phyloP scores from a whole-genome alignment of 768 basidiomycete genomes.

The Trametes cubensis region DNA sequence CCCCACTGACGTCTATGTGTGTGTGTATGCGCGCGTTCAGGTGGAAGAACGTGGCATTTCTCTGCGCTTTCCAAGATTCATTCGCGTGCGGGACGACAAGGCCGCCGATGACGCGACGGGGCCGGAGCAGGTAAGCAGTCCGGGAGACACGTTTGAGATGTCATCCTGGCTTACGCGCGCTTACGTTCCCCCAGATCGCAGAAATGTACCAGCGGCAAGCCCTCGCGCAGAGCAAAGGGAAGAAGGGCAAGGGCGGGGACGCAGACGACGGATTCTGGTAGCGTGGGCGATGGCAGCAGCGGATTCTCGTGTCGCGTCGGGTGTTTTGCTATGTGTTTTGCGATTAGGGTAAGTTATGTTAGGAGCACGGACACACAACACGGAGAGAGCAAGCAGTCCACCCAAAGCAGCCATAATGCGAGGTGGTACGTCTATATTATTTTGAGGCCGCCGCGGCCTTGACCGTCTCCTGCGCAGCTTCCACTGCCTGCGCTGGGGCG shows the following conservation, averaged over 20 bases:
- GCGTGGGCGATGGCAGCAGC: neutral
- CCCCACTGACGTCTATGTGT: constrained; percentile 2
- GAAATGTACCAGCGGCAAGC: constrained; percentile 94
- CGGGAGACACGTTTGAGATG: neutral
- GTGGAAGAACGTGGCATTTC: constrained; percentile 92
- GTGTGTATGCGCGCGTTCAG: constrained; percentile 40
- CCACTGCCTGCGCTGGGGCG: constrained; percentile 47
- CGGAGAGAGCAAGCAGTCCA: neutral
- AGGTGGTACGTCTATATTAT: constrained; percentile 4
- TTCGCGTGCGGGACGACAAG: constrained; percentile 93
- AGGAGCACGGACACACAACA: constrained; percentile 5
- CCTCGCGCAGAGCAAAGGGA: constrained; percentile 74
- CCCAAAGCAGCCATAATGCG: neutral
- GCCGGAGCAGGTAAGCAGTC: constrained; percentile 76
- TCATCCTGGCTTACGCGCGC: constrained; percentile 19
- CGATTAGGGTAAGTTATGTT: constrained; percentile 19
- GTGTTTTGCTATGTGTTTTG: neutral
- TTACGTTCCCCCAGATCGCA: constrained; percentile 58
- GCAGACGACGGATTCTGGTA: constrained; percentile 82
- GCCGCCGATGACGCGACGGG: constrained; percentile 88
- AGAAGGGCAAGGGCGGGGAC: constrained; percentile 66
- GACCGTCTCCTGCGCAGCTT: constrained; percentile 46
- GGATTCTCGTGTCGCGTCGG: neutral
- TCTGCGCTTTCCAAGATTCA: constrained; percentile 93
- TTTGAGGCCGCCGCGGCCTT: constrained; percentile 36